These are phyloP conservation scores for Verticillium longisporum DNA, from an alignment of 2,329 filamentous ascomycete species.

Conservation along the genomic window DNA sequence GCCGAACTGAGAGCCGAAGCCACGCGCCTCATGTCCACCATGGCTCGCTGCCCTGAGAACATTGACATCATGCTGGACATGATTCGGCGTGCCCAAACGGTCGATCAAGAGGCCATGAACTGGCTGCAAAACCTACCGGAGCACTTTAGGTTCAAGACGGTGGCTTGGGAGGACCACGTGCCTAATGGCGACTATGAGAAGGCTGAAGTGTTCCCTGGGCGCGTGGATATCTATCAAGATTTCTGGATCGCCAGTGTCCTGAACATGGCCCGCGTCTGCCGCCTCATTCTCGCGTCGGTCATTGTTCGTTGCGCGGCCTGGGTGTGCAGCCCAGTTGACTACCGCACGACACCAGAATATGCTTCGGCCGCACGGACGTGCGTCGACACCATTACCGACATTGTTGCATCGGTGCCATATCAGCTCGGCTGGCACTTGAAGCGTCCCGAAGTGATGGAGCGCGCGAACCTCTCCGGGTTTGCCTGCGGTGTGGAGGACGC, in stretches of 20 bases:
- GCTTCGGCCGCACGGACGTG: slow-evolving; percentile 45
- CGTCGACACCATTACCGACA: slow-evolving; percentile 47
- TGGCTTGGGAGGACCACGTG: slow-evolving; percentile 50
- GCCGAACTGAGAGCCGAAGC: slow-evolving; percentile 50
- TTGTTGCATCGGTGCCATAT: slow-evolving; percentile 55
- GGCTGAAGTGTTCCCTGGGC: slow-evolving; percentile 53
- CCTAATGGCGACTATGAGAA: slow-evolving; percentile 42
- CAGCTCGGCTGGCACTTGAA: slow-evolving; percentile 52
- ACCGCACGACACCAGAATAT: slow-evolving; percentile 56
- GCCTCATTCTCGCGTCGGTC: slow-evolving; percentile 47
- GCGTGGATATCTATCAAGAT: slow-evolving; percentile 53
- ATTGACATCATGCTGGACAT: slow-evolving; percentile 43
- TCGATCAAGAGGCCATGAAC: slow-evolving; percentile 43
- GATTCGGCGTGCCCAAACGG: slow-evolving; percentile 41
- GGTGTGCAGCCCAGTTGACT: slow-evolving; percentile 54
- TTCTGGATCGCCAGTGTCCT: slow-evolving; percentile 51
- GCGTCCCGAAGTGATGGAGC: slow-evolving; percentile 31
- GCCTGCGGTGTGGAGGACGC: slow-evolving; percentile 41
- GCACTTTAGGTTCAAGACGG: slow-evolving; percentile 42
- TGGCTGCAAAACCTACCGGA: slow-evolving; percentile 47
- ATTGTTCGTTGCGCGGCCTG: slow-evolving; percentile 55
- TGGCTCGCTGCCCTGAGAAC: slow-evolving; percentile 40
- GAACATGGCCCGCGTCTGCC: slow-evolving; percentile 47
- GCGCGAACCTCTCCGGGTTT: slow-evolving; percentile 35
- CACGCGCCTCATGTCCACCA: slow-evolving; percentile 39